A percentile compares a stretch with the other conserved stretches of the same genome.
Conservation (phyloP, 2,329 filamentous ascomycete genomes). For the Phyllosticta citrichinensis region DNA sequence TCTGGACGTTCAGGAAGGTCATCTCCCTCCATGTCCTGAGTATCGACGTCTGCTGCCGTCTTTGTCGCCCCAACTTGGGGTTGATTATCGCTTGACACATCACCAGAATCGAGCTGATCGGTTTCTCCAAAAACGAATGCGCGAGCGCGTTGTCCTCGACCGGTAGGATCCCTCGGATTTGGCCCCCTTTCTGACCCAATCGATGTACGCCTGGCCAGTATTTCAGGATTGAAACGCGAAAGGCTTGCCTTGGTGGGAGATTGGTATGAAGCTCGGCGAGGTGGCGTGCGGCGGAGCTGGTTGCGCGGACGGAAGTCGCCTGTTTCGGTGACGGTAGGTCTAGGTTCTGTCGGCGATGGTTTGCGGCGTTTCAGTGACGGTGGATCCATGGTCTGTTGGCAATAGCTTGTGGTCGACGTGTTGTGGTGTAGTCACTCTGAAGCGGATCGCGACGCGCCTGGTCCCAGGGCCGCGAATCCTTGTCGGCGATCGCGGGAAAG, state of each 20-base stretch:
- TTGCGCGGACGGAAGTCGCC: slow-evolving; percentile 9
- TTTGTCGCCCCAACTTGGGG: background rate
- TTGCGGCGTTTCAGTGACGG: slow-evolving; percentile 24
- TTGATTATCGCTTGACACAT: background rate
- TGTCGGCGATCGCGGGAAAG: slow-evolving; percentile 16
- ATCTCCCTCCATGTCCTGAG: background rate
- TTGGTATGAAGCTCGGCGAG: slow-evolving; percentile 26
- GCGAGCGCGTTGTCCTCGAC: slow-evolving; percentile 17
- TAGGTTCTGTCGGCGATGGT: slow-evolving; percentile 14
- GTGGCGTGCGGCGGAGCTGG: slow-evolving; percentile 19
- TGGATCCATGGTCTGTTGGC: background rate
- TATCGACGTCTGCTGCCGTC: background rate
- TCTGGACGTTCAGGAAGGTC: background rate
- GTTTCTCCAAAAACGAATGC: slow-evolving; percentile 15
- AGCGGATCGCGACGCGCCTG: slow-evolving; percentile 9
- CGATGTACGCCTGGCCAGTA: slow-evolving; percentile 12
- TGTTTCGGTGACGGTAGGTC: background rate
- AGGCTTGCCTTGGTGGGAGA: slow-evolving; percentile 32
- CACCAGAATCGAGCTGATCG: background rate
- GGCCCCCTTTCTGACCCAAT: slow-evolving; percentile 9
- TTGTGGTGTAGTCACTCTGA: background rate
- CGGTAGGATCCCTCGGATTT: slow-evolving; percentile 12
- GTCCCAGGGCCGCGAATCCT: slow-evolving; percentile 15
- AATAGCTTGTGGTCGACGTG: background rate
- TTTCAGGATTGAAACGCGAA: slow-evolving; percentile 27